Conservation (phyloP, 75 land plant genomes). For the Sequoia sempervirens region DNA sequence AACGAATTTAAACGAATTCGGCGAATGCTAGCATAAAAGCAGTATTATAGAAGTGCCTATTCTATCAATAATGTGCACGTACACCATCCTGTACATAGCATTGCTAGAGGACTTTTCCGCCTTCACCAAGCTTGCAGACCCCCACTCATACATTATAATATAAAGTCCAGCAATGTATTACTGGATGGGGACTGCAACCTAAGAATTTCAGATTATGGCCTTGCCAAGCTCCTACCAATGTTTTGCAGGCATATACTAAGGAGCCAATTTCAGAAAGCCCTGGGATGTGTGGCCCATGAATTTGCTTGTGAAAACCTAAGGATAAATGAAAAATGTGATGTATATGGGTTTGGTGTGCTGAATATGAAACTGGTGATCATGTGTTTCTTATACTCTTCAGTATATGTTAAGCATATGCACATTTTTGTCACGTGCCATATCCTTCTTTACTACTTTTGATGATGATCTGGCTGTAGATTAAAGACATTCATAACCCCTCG, state of each 20-base stretch:
- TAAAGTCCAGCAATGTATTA: constrained; percentile 86
- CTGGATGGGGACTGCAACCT: constrained; percentile 60
- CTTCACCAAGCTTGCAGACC: too few species aligned
- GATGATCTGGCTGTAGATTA: background rate
- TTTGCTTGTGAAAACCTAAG: constrained; percentile 70
- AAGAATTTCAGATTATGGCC: constrained; percentile 75
- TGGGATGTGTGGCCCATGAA: constrained; percentile 92
- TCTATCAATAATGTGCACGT: too few species aligned
- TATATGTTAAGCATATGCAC: background rate
- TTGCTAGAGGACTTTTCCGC: too few species aligned
- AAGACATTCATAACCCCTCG: background rate
- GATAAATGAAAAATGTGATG: constrained; percentile 83
- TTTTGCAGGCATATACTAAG: constrained; percentile 63
- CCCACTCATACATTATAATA: constrained; percentile 70
- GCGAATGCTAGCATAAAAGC: too few species aligned
- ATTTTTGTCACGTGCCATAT: background rate
- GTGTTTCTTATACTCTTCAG: too few species aligned
- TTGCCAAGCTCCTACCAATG: constrained; percentile 77
- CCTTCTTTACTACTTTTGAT: background rate
- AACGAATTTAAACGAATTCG: too few species aligned
- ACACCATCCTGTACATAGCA: constrained; percentile 1
- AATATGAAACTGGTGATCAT: constrained; percentile 54
- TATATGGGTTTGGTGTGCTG: constrained; percentile 76
- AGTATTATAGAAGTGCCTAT: too few species aligned
- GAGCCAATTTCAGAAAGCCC: constrained; percentile 61